Evolutionary conservation across 805 yeast species (phyloP).

Genomic region (Metschnikowia shivogae): DNA sequence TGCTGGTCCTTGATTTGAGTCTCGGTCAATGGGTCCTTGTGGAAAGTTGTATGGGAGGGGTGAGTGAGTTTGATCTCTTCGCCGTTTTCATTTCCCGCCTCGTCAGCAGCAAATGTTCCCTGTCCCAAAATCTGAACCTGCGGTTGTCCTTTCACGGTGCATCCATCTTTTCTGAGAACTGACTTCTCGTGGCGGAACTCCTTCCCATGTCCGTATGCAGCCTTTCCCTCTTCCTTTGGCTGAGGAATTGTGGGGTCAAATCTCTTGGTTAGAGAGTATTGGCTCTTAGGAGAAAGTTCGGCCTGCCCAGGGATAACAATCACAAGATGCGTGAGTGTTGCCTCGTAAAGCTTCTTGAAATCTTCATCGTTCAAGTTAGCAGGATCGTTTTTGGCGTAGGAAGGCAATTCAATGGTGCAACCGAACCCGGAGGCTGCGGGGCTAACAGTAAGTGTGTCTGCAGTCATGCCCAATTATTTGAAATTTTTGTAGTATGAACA

Average conservation of each 20-base stretch:
- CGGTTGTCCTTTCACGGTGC: slow-evolving; percentile 74
- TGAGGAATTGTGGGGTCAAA: slow-evolving; percentile 66
- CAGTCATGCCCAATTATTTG: slow-evolving; percentile 1
- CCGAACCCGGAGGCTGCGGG: slow-evolving; percentile 45
- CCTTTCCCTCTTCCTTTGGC: slow-evolving; percentile 35
- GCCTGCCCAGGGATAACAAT: slow-evolving; percentile 70
- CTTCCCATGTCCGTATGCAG: slow-evolving; percentile 82
- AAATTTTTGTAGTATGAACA: neutral
- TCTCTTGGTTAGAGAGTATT: slow-evolving; percentile 68
- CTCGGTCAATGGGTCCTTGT: slow-evolving; percentile 59
- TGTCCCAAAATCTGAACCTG: slow-evolving; percentile 90
- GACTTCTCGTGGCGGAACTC: slow-evolving; percentile 51
- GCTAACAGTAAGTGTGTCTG: slow-evolving; percentile 6
- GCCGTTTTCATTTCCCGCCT: slow-evolving; percentile 58
- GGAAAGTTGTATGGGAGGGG: slow-evolving; percentile 82
- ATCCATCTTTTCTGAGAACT: slow-evolving; percentile 76
- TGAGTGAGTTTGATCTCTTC: slow-evolving; percentile 63
- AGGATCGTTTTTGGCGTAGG: slow-evolving; percentile 66
- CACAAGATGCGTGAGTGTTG: slow-evolving; percentile 66
- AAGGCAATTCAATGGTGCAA: slow-evolving; percentile 62
- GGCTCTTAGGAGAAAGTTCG: slow-evolving; percentile 67
- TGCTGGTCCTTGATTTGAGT: slow-evolving; percentile 56
- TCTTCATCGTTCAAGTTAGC: slow-evolving; percentile 60
- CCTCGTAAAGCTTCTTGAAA: slow-evolving; percentile 56
- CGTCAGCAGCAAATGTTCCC: slow-evolving; percentile 56